A percentile compares a stretch with the other conserved stretches of the same genome.
Conservation (phyloP, 129 eudicot genomes). For the Helianthus tuberosus region DNA sequence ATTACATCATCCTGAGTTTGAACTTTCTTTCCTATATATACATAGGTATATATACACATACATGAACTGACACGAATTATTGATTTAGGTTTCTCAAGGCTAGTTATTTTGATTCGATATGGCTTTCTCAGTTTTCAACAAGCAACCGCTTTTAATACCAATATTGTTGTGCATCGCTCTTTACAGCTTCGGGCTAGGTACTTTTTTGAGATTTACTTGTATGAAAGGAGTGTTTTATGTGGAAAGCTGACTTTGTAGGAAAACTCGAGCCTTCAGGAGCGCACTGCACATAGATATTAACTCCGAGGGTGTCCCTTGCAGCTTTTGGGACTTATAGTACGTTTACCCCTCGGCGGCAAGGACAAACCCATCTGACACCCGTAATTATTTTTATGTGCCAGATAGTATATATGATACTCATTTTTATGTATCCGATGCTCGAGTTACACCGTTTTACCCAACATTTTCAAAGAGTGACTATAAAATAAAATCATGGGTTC, state of each 20-base stretch:
- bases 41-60: not conserved
- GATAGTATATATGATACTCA: not conserved
- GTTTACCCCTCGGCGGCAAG: too few species aligned
- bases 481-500: not conserved
- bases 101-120: not conserved
- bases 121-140: conserved; percentile 17
- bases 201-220: not conserved
- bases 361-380: not conserved
- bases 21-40: not conserved
- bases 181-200: conserved; percentile 26
- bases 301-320: not conserved
- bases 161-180: not conserved
- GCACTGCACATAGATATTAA: not conserved
- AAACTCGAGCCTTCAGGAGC: not conserved
- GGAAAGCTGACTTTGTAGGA: not conserved
- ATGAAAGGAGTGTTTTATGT: not conserved
- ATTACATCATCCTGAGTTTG: not conserved
- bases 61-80: not conserved
- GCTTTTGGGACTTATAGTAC: not conserved
- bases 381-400: not conserved
- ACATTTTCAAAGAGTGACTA: not conserved
- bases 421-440: not conserved
- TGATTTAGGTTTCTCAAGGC: not conserved
- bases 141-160: not conserved
- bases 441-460: too few species aligned